phyloP scores from a whole-genome alignment of 371 early-diverging fungal genomes.

The Circinella umbellata region DNA sequence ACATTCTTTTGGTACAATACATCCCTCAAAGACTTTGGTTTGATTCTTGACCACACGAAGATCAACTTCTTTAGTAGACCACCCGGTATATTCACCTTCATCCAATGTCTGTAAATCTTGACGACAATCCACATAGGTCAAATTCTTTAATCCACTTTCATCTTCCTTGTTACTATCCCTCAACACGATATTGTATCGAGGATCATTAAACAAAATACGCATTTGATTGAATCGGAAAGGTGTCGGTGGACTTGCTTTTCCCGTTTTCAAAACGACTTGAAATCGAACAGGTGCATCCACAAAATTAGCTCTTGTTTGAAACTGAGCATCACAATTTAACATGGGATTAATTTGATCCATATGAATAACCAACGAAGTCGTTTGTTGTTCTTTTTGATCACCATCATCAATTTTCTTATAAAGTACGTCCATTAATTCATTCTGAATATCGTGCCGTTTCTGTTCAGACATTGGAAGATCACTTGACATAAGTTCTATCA shows the following conservation, averaged over 20 bases:
- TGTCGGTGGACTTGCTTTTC: constrained; percentile 39
- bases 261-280: constrained; percentile 39
- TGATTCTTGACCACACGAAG: constrained; percentile 57
- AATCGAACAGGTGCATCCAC: constrained; percentile 40
- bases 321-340: constrained; percentile 53
- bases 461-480: constrained; percentile 45
- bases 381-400: constrained; percentile 1
- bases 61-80: constrained; percentile 38
- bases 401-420: background rate
- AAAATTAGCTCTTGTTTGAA: constrained; percentile 39
- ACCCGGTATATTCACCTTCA: constrained; percentile 32
- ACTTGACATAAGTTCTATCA: constrained; percentile 73
- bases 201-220: constrained; percentile 63
- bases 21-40: constrained; percentile 69
- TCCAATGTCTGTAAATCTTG: constrained; percentile 18
- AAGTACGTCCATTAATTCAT: constrained; percentile 45
- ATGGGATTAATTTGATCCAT: constrained; percentile 80
- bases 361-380: constrained; percentile 51
- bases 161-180: constrained; percentile 24
- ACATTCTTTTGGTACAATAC: constrained; percentile 58
- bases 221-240: constrained; percentile 50
- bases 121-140: constrained; percentile 33
- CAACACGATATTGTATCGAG: constrained; percentile 40
- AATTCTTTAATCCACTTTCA: background rate
- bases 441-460: constrained; percentile 54